Conservation (phyloP, 768 basidiomycete species). For the Boletellus ananas region DNA sequence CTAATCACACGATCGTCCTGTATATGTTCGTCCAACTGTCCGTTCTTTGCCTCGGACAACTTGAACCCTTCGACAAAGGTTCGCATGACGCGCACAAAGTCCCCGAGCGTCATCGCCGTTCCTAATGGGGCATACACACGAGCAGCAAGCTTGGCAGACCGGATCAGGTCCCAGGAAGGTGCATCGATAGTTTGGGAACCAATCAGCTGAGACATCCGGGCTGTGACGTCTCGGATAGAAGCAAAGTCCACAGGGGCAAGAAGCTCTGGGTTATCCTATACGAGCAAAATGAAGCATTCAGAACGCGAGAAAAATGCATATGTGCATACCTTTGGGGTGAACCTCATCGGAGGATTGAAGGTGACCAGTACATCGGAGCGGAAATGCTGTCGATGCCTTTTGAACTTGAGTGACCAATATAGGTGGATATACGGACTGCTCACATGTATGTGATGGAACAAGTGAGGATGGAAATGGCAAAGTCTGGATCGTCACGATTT, state of each 20-base stretch:
- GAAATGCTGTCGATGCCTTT: constrained; percentile 81
- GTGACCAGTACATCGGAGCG: constrained; percentile 85
- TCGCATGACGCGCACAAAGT: constrained; percentile 73
- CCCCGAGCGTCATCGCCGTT: constrained; percentile 78
- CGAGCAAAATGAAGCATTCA: background rate
- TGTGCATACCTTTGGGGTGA: constrained; percentile 52
- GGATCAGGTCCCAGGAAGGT: constrained; percentile 77
- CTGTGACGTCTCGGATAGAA: constrained; percentile 57
- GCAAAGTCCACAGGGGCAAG: constrained; percentile 62
- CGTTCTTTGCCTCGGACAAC: constrained; percentile 28
- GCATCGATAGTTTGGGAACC: constrained; percentile 77
- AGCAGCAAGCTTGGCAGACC: constrained; percentile 71
- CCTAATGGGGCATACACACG: constrained; percentile 87
- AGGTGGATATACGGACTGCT: constrained; percentile 7
- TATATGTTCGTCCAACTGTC: constrained; percentile 23
- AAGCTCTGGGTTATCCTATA: constrained; percentile 67
- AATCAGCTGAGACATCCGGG: constrained; percentile 63
- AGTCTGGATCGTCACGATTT: constrained; percentile 62
- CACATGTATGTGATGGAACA: constrained; percentile 85
- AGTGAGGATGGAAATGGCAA: constrained; percentile 68
- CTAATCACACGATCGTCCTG: constrained; percentile 28
- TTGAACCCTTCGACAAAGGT: constrained; percentile 79
- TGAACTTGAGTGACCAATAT: background rate
- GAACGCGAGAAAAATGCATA: background rate
- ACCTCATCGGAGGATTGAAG: constrained; percentile 67